Percentiles rank a stretch among this genome's conserved stretches.
phyloP scores from a whole-genome alignment of 768 basidiomycete species.

The Tulasnella sp. region DNA sequence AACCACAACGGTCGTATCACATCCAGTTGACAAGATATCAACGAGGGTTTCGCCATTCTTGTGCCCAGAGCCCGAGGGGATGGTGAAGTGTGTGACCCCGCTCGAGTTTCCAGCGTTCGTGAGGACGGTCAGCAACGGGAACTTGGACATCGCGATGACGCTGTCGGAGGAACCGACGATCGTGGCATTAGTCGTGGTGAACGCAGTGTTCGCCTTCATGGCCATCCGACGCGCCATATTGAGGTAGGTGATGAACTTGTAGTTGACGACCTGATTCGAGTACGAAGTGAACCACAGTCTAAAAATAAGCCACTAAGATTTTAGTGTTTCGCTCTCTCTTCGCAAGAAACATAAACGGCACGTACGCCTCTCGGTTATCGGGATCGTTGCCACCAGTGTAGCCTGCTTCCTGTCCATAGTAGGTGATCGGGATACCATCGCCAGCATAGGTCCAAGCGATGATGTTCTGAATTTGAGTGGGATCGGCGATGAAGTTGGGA shows the following conservation, averaged over 20 bases:
- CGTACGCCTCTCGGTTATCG: slow-evolving; percentile 25
- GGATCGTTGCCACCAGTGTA: slow-evolving; percentile 28
- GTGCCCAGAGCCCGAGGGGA: neutral
- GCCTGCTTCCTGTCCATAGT: slow-evolving; percentile 27
- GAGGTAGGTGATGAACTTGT: slow-evolving; percentile 16
- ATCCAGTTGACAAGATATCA: slow-evolving; percentile 4
- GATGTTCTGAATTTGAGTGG: slow-evolving; percentile 26
- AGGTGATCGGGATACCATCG: slow-evolving; percentile 30
- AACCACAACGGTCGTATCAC: slow-evolving; percentile 7
- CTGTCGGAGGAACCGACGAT: slow-evolving; percentile 6
- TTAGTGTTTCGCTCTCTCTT: neutral
- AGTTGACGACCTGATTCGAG: slow-evolving; percentile 1
- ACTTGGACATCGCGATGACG: slow-evolving; percentile 11
- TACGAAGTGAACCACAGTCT: slow-evolving; percentile 18
- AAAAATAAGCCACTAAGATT: neutral
- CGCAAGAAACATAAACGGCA: neutral
- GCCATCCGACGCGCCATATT: slow-evolving; percentile 14
- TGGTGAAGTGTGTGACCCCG: neutral
- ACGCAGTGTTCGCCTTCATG: slow-evolving; percentile 8
- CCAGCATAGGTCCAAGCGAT: slow-evolving; percentile 27
- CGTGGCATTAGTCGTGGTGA: neutral
- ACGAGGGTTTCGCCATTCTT: slow-evolving; percentile 7
- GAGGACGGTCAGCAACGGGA: slow-evolving; percentile 11
- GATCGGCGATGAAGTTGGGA: slow-evolving; percentile 18
- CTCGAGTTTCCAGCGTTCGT: slow-evolving; percentile 13